Conservation (phyloP, 805 yeast species). For the Ogataea kodamae region DNA sequence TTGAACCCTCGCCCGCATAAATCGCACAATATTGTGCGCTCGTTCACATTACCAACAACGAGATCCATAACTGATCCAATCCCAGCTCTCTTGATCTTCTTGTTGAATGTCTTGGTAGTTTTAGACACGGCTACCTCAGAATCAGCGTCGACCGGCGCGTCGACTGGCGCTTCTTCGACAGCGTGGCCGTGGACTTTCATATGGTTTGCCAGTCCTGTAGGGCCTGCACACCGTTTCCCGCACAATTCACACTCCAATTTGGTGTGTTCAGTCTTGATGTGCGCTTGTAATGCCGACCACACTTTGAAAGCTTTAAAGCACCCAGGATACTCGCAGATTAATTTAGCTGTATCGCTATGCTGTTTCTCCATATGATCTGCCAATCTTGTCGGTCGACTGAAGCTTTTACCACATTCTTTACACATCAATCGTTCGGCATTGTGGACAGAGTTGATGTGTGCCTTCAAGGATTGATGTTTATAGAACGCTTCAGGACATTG, state of each 20-base stretch:
- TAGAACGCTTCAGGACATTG: conserved; percentile 67
- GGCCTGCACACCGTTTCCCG: conserved; percentile 70
- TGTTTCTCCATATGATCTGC: conserved; percentile 61
- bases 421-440: conserved; percentile 51
- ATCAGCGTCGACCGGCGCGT: conserved; percentile 2
- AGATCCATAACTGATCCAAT: conserved; percentile 38
- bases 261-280: conserved; percentile 70
- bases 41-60: conserved; percentile 36
- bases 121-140: conserved; percentile 3
- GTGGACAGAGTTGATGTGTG: conserved; percentile 67
- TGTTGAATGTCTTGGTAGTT: conserved; percentile 25
- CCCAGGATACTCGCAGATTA: conserved; percentile 60
- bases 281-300: conserved; percentile 71
- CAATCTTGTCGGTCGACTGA: conserved; percentile 61
- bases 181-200: conserved; percentile 63
- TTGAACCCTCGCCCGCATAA: conserved; percentile 54
- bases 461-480: conserved; percentile 71
- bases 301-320: conserved; percentile 61
- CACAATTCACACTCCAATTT: conserved; percentile 62
- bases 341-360: conserved; percentile 50
- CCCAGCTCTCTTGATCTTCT: conserved; percentile 41
- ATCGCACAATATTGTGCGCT: conserved; percentile 40
- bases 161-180: neutral
- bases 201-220: conserved; percentile 66
- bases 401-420: conserved; percentile 58